Base-by-base conservation (phyloP, 192 early-diverging fungal species). In the Coemansia sp. region DNA sequence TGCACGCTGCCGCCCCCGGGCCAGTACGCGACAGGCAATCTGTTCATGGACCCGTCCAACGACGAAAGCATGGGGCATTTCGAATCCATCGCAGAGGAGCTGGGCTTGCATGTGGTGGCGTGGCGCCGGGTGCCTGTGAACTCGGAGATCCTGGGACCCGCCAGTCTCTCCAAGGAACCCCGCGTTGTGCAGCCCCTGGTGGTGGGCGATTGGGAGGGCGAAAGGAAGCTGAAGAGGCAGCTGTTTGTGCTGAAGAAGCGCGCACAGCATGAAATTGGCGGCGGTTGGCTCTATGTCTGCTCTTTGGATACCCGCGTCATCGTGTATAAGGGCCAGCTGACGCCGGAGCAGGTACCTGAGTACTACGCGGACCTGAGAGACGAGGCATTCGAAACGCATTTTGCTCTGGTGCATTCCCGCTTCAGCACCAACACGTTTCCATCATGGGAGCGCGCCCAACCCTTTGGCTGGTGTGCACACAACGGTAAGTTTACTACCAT, bases 391-490 rank as follows among this genome's bases (percentile, higher is more conserved):
- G 83, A 85, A 68, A 91, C 95, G 46, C 93, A 96, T 71, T 99
- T 99, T 91, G 92, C 93, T 8, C 86, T 99, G 53, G 97, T 99
- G 35, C 97, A 99, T 85, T 98, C 95, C 44, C 89, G 97, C 60
- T 99, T 99, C 89, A 97, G 95, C 40, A 99, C 97, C 36, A 99
- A 99, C 85, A 99, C 97, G 14, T 99, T 99, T 86, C 97, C 97
- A 8, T 93, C 91, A 9, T 99, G 97, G 97, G 97, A 99, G 83
- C 90, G 97, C 69, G 96, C 97, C 45, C 97, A 99, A 83, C 97
- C 97, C 37, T 95, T 99, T 93, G 85, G 94, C 76, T 94, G 93
- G 94, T 92, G 92, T 69, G 97, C 96, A 51, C 97, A 99, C 88
- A 99, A 99, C 78, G 97, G 95, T 94, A 75, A 73, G 78, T 57